Conservation (phyloP, 1,284 basidiomycete genomes). For the Cutaneotrichosporon sp. region DNA sequence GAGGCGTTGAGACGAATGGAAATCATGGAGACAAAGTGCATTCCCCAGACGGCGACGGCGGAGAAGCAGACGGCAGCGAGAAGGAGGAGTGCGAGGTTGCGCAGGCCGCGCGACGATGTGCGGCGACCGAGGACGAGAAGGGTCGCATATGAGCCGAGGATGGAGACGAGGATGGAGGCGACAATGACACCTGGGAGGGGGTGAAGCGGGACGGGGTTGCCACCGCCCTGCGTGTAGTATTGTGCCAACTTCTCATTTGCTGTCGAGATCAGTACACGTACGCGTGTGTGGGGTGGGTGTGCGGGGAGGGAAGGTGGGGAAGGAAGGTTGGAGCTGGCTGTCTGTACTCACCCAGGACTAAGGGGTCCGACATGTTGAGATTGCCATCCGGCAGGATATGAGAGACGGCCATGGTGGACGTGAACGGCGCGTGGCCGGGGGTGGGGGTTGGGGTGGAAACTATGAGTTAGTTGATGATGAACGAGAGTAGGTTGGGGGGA, state of each 20-base stretch:
- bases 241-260: constrained; percentile 44
- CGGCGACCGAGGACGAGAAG: constrained; percentile 56
- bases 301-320: no score
- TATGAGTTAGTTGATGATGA: constrained; percentile 1
- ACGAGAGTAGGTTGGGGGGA: no score
- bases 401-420: background rate
- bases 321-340: background rate
- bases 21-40: constrained; percentile 58
- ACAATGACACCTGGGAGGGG: constrained; percentile 55
- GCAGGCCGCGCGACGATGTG: constrained; percentile 52
- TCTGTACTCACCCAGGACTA: constrained; percentile 11
- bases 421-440: constrained; percentile 6
- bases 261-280: constrained; percentile 12
- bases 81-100: constrained; percentile 54
- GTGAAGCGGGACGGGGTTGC: constrained; percentile 50
- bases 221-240: constrained; percentile 40
- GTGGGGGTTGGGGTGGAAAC: background rate
- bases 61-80: constrained; percentile 79
- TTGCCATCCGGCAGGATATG: constrained; percentile 5
- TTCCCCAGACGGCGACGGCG: constrained; percentile 68
- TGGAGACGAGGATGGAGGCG: constrained; percentile 57
- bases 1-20: constrained; percentile 49
- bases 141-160: constrained; percentile 57
- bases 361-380: constrained; percentile 7
- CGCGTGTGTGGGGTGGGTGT: no score